Evolutionary conservation across 495 filamentous ascomycete genomes (phyloP).

Genomic region (Cairneyella variabilis): DNA sequence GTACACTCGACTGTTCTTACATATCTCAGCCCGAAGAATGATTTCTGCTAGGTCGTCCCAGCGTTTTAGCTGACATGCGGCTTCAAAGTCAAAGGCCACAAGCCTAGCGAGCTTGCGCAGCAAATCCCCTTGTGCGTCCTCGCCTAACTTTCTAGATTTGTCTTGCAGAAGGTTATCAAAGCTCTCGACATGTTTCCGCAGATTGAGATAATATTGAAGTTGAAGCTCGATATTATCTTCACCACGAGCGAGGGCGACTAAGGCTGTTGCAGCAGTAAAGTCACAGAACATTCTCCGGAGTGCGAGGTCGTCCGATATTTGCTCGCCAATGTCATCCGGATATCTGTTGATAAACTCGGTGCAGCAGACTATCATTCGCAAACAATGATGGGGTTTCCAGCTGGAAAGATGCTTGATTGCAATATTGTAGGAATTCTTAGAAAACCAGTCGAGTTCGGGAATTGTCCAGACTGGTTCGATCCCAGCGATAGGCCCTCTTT

Average conservation of each 20-base stretch:
- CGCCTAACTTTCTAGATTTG: conserved; percentile 36
- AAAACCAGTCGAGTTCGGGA: conserved; percentile 77
- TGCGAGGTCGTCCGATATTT: conserved; percentile 43
- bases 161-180: conserved; percentile 52
- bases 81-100: conserved; percentile 73
- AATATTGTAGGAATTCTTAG: conserved; percentile 72
- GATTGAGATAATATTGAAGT: conserved; percentile 54
- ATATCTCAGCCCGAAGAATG: conserved; percentile 47
- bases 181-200: conserved; percentile 50
- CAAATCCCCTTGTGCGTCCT: conserved; percentile 47
- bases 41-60: conserved; percentile 65
- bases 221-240: conserved; percentile 58
- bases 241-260: conserved; percentile 57
- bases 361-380: conserved; percentile 57
- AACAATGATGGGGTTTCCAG: conserved; percentile 47
- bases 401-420: conserved; percentile 54
- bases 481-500: conserved; percentile 32
- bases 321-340: conserved; percentile 41
- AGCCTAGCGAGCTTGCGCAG: conserved; percentile 57
- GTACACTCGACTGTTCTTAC: conserved; percentile 34
- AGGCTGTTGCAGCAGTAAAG: conserved; percentile 60
- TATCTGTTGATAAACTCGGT: conserved; percentile 59
- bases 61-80: conserved; percentile 56
- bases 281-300: conserved; percentile 62
- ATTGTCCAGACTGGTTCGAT: conserved; percentile 45